Percentiles rank a stretch among this genome's conserved stretches.
Evolutionary conservation across 805 yeast genomes (phyloP).

Genomic region (Cyberlindnera subsufficiens): DNA sequence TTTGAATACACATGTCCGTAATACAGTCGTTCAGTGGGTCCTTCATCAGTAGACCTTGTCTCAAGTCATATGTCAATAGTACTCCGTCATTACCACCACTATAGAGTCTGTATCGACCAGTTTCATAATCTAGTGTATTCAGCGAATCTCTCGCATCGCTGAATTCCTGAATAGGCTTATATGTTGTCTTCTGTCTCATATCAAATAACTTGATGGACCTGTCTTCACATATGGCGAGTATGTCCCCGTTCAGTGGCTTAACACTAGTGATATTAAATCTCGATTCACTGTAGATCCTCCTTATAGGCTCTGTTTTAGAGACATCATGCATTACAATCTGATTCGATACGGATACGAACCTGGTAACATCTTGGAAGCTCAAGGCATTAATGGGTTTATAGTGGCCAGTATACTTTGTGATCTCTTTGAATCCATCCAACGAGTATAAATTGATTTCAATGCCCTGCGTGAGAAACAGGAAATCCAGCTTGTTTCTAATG

Average conservation of each 20-base stretch:
- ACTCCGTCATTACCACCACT: conserved; percentile 22
- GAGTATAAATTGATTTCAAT: conserved; percentile 4
- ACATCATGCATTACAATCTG: conserved; percentile 13
- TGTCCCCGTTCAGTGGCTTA: conserved; percentile 7
- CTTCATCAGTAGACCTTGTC: conserved; percentile 9
- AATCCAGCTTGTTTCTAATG: background rate
- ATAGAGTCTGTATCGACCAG: background rate
- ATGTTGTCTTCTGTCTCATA: conserved; percentile 8
- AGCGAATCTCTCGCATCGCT: conserved; percentile 27
- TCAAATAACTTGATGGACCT: conserved; percentile 8
- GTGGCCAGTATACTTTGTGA: conserved; percentile 8
- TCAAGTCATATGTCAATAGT: conserved; percentile 17
- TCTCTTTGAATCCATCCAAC: background rate
- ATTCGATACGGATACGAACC: conserved; percentile 12
- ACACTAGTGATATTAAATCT: conserved; percentile 12
- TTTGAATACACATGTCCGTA: conserved; percentile 4
- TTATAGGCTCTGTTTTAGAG: conserved; percentile 1
- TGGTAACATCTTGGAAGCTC: conserved; percentile 3
- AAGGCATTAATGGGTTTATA: conserved; percentile 8
- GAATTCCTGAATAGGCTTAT: conserved; percentile 30
- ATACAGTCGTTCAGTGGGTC: conserved; percentile 8
- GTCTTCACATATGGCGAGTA: conserved; percentile 18
- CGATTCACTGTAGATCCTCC: conserved; percentile 5
- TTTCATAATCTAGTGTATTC: conserved; percentile 9
- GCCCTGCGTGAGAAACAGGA: conserved; percentile 8